Base-by-base conservation (phyloP, 495 filamentous ascomycete species). In the Immersiella caudata region DNA sequence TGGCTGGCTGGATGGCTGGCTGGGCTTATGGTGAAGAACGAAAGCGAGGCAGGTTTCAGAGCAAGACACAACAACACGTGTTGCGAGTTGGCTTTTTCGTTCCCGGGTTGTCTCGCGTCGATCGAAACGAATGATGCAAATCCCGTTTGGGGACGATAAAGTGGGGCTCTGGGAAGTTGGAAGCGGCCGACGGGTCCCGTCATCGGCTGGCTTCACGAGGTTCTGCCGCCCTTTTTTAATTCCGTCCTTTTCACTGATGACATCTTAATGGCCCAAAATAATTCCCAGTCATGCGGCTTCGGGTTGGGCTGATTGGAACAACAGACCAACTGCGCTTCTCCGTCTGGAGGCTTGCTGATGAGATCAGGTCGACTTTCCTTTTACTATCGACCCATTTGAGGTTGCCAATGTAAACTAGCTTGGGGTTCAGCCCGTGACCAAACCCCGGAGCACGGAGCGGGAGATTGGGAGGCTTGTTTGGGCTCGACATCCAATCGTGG, bases 381-480 rank as follows among this genome's bases (percentile, higher is more conserved):
- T 18, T 46, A 8, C 29, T 33, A 33, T 8, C 40, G 11, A 46
- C 40, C 40, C 9, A 46, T 46, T 46, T 46, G 40, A 46, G 40
- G 40, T 12, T 46, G 40, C 40, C 40, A 46, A 46, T 46, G 40
- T 12, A 33, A 3, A 18, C 40, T 12, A 14, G 11, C 16, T 46
- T 12, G 40, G 40, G 5, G 40, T 46, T 46, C 52, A 21, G 52
- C 20, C 24, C 52, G 52, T 55, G 52, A 55, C 52, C 52, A 55
- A 7, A 24, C 21, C 20, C 52, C 52, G 12, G 6, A 55, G 40
- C 40, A 12, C 6, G 40, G 40, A 46, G 40, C 63, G 29, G 62
- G 51, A 52, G 62, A 51, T 56, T 14, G 27, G 20, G 63, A 65
- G 63, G 40, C 63, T 65, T 65, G 63, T 65, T 65, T 52, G 52